phyloP scores from a whole-genome alignment of 2,329 filamentous ascomycete genomes.

The Berkeleyomyces basicola region DNA sequence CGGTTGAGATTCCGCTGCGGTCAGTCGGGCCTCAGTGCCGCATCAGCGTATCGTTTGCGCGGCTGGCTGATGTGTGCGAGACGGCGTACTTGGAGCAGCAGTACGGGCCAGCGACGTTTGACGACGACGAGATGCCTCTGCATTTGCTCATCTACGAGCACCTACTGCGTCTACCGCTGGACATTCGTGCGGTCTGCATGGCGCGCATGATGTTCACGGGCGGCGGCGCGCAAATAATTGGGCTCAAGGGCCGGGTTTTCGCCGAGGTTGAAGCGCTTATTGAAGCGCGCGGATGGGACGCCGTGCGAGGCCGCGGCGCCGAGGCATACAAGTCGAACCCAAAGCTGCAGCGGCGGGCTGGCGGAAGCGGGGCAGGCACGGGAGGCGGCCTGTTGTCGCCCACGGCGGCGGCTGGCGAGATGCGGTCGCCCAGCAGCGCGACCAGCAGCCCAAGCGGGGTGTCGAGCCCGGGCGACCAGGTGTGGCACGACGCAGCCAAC shows the following conservation, averaged over 20 bases:
- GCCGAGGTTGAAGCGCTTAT: slow-evolving; percentile 56
- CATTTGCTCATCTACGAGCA: slow-evolving; percentile 60
- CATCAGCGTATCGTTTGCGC: slow-evolving; percentile 50
- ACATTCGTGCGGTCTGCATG: slow-evolving; percentile 74
- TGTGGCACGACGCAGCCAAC: slow-evolving; percentile 27
- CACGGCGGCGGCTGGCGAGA: slow-evolving; percentile 12
- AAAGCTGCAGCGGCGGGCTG: slow-evolving; percentile 24
- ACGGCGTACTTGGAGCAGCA: slow-evolving; percentile 51
- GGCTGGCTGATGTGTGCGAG: slow-evolving; percentile 60
- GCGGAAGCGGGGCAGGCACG: slow-evolving; percentile 14
- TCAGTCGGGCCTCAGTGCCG: slow-evolving; percentile 35
- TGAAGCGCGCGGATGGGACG: slow-evolving; percentile 56
- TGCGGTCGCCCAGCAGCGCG: slow-evolving; percentile 15
- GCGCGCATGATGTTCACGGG: slow-evolving; percentile 76
- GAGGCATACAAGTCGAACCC: slow-evolving; percentile 34
- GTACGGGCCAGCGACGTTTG: slow-evolving; percentile 40
- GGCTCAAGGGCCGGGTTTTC: slow-evolving; percentile 60
- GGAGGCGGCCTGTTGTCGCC: slow-evolving; percentile 16
- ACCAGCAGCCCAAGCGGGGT: slow-evolving; percentile 16
- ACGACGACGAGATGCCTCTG: slow-evolving; percentile 74
- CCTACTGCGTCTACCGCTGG: slow-evolving; percentile 59
- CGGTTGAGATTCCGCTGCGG: slow-evolving; percentile 27
- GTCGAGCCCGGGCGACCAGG: slow-evolving; percentile 20
- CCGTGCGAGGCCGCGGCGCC: slow-evolving; percentile 52
- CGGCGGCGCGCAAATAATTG: slow-evolving; percentile 61